These are phyloP conservation scores for Rhipidocladum racemiflorum DNA, from an alignment of 176 grass and related monocot species.

Conservation along the genomic window DNA sequence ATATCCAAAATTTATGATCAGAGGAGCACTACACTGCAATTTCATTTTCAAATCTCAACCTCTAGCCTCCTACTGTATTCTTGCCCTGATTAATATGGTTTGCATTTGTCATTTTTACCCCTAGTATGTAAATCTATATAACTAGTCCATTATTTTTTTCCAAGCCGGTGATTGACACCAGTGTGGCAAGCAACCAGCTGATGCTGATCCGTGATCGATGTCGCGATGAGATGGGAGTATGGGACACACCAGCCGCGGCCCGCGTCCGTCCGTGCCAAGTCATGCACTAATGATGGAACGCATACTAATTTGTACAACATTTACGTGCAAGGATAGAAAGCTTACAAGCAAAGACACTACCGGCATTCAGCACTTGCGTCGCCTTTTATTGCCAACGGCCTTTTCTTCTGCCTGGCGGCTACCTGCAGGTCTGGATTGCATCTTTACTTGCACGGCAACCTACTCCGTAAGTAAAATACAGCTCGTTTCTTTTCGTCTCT, in stretches of 20 bases:
- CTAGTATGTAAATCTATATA: background rate
- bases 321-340: background rate
- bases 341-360: background rate
- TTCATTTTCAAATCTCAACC: too few relatives aligned
- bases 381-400: background rate
- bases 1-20: too few relatives aligned
- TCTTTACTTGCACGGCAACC: background rate
- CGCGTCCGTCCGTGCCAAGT: background rate
- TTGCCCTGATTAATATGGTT: too few relatives aligned
- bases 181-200: background rate
- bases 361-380: background rate
- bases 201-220: background rate
- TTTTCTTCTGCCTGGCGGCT: background rate
- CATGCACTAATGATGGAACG: background rate
- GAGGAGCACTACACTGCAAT: too few relatives aligned
- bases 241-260: too few relatives aligned
- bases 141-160: background rate
- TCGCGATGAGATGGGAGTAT: too few relatives aligned
- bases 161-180: background rate
- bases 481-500: too few relatives aligned
- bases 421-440: background rate
- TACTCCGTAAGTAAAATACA: background rate
- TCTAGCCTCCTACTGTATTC: too few relatives aligned
- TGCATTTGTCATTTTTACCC: too few relatives aligned
- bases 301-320: background rate